phyloP scores from a whole-genome alignment of 1,284 basidiomycete species.

The Ustilago crameri region DNA sequence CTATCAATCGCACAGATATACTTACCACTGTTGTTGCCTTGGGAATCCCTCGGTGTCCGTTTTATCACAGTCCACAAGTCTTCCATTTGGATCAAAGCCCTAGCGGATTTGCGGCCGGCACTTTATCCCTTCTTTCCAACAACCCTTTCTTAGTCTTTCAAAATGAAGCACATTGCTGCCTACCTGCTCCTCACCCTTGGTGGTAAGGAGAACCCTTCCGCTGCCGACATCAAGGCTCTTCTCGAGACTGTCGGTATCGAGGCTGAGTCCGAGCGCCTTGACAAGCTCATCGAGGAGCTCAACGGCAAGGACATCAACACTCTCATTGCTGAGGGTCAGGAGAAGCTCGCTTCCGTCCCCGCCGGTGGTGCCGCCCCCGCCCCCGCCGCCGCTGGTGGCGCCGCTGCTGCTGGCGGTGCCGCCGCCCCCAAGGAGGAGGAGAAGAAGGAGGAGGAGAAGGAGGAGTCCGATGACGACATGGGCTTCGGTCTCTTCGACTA shows the following conservation, averaged over 20 bases:
- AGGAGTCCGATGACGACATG: slow-evolving; percentile 67
- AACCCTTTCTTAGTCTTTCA: slow-evolving; percentile 4
- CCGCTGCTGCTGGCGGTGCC: slow-evolving; percentile 75
- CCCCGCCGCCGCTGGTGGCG: slow-evolving; percentile 72
- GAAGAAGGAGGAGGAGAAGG: slow-evolving; percentile 68
- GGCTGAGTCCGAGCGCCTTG: slow-evolving; percentile 83
- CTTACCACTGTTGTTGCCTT: slow-evolving; percentile 39
- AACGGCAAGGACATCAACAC: slow-evolving; percentile 85
- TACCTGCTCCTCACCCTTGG: slow-evolving; percentile 97
- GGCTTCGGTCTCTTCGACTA: slow-evolving; percentile 68
- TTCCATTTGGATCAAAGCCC: slow-evolving; percentile 75
- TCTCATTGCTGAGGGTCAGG: slow-evolving; percentile 90
- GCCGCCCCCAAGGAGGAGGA: slow-evolving; percentile 75
- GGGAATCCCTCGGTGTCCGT: slow-evolving; percentile 43
- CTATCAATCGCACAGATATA: not conserved
- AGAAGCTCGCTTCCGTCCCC: slow-evolving; percentile 91
- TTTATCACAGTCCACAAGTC: slow-evolving; percentile 75
- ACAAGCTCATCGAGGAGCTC: slow-evolving; percentile 90
- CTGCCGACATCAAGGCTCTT: slow-evolving; percentile 88
- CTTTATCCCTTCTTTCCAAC: slow-evolving; percentile 12
- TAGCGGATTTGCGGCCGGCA: slow-evolving; percentile 67
- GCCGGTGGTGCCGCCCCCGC: slow-evolving; percentile 68
- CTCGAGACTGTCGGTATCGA: slow-evolving; percentile 87
- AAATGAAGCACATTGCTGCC: slow-evolving; percentile 68
- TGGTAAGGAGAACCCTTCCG: slow-evolving; percentile 87